Percentiles rank a stretch among this genome's conserved stretches.
Conservation (phyloP, 1,284 basidiomycete genomes). For the Austroboletus niveus region DNA sequence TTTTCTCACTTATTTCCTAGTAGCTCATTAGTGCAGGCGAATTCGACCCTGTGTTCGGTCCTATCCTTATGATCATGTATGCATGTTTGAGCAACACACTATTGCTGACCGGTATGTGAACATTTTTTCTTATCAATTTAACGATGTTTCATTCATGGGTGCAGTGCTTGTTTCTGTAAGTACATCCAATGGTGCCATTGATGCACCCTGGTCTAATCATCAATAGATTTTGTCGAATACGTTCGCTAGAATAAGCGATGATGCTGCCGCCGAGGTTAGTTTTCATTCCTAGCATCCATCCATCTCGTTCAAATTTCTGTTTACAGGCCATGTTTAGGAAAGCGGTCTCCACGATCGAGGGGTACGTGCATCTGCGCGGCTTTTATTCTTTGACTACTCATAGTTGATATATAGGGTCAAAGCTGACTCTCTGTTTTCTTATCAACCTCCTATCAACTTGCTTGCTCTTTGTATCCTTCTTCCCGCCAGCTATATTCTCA, state of each 20-base stretch:
- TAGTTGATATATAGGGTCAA: slow-evolving; percentile 56
- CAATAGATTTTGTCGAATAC: slow-evolving; percentile 88
- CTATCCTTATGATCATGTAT: slow-evolving; percentile 83
- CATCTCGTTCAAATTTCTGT: slow-evolving; percentile 1
- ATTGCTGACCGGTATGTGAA: slow-evolving; percentile 65
- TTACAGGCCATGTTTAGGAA: slow-evolving; percentile 85
- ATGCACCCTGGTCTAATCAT: slow-evolving; percentile 6
- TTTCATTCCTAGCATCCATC: neutral
- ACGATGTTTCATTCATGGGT: neutral
- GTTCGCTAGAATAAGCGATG: slow-evolving; percentile 87
- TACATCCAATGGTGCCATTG: neutral
- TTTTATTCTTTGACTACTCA: slow-evolving; percentile 22
- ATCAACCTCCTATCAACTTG: slow-evolving; percentile 88
- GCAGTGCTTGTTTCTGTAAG: slow-evolving; percentile 76
- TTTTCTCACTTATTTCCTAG: neutral
- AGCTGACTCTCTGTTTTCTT: slow-evolving; percentile 88
- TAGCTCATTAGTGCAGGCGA: slow-evolving; percentile 41
- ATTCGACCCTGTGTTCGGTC: slow-evolving; percentile 85
- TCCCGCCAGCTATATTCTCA: slow-evolving; percentile 76
- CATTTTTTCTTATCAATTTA: slow-evolving; percentile 4
- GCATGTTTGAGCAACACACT: slow-evolving; percentile 88
- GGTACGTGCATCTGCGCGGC: slow-evolving; percentile 43
- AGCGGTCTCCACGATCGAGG: slow-evolving; percentile 88
- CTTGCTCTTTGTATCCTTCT: slow-evolving; percentile 80
- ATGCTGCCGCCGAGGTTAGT: slow-evolving; percentile 83